Percentiles rank a stretch among this genome's conserved stretches.
Evolutionary conservation across 495 filamentous ascomycete genomes (phyloP).

Genomic region (Penicillium odoratum): DNA sequence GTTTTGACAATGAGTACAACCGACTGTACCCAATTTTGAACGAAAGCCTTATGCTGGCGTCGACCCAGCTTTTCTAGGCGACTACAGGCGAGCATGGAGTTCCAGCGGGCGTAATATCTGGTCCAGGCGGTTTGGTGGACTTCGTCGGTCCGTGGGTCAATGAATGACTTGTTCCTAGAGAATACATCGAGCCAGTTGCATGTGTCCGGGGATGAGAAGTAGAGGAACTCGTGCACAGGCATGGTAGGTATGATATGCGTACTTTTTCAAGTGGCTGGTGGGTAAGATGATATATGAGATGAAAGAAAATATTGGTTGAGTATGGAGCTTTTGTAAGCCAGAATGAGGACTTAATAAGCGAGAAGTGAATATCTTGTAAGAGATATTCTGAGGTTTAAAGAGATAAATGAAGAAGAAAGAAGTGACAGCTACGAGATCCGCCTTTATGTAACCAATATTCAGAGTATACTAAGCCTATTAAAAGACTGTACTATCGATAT

Average conservation of each 20-base stretch:
- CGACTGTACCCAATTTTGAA: neutral
- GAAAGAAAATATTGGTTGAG: neutral
- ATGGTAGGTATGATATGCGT: neutral
- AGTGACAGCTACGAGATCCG: too few relatives aligned
- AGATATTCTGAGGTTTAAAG: neutral
- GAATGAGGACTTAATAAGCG: neutral
- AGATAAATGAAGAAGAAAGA: neutral
- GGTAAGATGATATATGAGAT: neutral
- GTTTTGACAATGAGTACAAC: neutral
- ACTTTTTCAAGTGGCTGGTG: neutral
- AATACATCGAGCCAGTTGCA: conserved; percentile 19
- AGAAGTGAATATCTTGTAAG: neutral
- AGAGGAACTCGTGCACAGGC: neutral
- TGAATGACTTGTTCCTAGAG: conserved; percentile 1
- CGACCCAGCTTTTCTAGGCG: neutral
- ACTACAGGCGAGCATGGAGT: neutral
- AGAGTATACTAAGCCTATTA: neutral
- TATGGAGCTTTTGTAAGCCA: neutral
- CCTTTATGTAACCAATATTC: neutral
- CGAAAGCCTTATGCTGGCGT: neutral
- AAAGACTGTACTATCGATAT: neutral
- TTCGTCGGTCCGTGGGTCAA: conserved; percentile 13
- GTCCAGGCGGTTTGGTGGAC: neutral
- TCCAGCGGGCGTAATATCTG: neutral
- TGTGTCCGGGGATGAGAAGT: neutral